Evolutionary conservation across 768 basidiomycete species (phyloP), one percentile per base, ranked within the genome.

Genomic region (Suillus plorans): DNA sequence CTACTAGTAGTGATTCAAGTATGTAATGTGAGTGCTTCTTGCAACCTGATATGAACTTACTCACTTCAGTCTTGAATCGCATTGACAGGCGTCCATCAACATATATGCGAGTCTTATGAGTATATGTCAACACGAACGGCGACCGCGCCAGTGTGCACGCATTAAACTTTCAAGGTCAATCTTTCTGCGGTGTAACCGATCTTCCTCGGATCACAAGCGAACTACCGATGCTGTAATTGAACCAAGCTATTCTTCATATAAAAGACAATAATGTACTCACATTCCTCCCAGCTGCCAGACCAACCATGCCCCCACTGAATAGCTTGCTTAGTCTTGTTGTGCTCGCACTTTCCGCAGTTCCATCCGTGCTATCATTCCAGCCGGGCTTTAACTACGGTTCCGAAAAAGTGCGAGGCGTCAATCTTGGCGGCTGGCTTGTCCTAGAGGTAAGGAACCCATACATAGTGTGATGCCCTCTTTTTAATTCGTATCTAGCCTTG

Each of bases 401-500:
- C 14, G 60, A 68, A 58, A 76, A 71, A 44, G 67, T 77, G 22
- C 68, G 76, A 2, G 76, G 76, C 31, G 76, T 77, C 42, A 76
- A 73, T 64, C 70, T 77, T 7, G 76, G 76, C 13, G 76, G 76
- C 8, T 77, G 76, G 76, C 73, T 77, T 52, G 73, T 77, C 3
- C 67, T 75, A 44, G 75, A 74, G 66, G 66, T 67, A 44, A 62
- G 34, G 13, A 12, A 64, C 42, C 5, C 7, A 16, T 13, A 16
- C 16, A 13, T 37, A 6, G 36, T 20, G 44, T 49, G 18, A 36
- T 82, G 78, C 84, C 78, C 25, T 42, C 10, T 42, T 31, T 42
- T 59, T 59, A n/a, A 61, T 61, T 61, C 18, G 16, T 25, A 9
- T 42, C 25, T 67, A 74, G 88, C 89, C 91, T 9, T 92, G 89